These are phyloP conservation scores for Hanseniaspora thailandica DNA, from an alignment of 805 yeast genomes.

Conservation along the genomic window DNA sequence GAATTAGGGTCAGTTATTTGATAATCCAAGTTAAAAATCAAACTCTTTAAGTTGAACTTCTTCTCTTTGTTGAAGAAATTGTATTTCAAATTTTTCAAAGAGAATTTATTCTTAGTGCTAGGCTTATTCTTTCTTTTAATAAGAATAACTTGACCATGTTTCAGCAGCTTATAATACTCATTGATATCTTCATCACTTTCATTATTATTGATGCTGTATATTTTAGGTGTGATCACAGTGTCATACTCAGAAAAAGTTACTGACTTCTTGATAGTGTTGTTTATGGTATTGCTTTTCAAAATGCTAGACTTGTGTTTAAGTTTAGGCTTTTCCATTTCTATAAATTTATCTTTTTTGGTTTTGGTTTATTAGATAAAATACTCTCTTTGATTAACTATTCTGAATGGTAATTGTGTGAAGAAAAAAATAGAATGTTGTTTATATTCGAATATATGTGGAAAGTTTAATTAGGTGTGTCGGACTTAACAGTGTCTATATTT, in stretches of 20 bases:
- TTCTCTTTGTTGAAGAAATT: background rate
- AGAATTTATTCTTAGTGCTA: background rate
- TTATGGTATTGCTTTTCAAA: background rate
- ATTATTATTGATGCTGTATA: background rate
- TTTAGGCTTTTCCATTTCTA: background rate
- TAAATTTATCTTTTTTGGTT: too few species aligned
- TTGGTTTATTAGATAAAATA: too few species aligned
- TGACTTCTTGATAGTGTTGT: conserved; percentile 4
- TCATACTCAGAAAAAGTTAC: conserved; percentile 16
- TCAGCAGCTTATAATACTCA: conserved; percentile 7
- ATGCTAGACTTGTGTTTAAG: background rate
- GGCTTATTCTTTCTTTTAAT: background rate
- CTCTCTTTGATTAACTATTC: too few species aligned
- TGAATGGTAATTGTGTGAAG: background rate
- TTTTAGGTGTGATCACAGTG: conserved; percentile 15
- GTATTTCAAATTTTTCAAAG: background rate
- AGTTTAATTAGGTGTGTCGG: background rate
- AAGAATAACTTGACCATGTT: conserved; percentile 1
- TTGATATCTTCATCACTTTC: conserved; percentile 2
- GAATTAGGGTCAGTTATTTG: conserved; percentile 18
- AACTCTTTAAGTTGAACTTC: background rate
- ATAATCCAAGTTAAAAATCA: conserved; percentile 6
- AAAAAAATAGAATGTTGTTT: background rate
- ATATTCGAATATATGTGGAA: too few species aligned
- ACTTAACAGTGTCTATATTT: background rate